A percentile compares a stretch with the other conserved stretches of the same genome.
phyloP scores from a whole-genome alignment of 257 asterid species.

The Solanum chiquidenum region DNA sequence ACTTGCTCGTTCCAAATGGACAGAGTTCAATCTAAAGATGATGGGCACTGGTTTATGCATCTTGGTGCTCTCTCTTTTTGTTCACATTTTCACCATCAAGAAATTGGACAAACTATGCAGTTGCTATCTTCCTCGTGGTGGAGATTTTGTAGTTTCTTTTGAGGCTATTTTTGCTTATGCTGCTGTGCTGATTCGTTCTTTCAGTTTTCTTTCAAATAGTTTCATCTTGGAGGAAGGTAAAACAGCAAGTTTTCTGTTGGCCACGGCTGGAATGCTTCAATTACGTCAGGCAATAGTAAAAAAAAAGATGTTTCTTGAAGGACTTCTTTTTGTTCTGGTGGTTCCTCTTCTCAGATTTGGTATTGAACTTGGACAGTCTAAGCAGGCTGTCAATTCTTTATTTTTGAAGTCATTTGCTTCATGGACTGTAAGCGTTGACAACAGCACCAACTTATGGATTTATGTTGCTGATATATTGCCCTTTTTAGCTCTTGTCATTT shows the following conservation, averaged over 20 bases:
- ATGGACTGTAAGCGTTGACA: constrained; percentile 36
- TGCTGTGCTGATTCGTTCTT: neutral
- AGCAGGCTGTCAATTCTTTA: neutral
- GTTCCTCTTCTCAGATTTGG: neutral
- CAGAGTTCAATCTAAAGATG: constrained; percentile 79
- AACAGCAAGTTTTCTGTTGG: constrained; percentile 86
- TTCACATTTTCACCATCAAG: constrained; percentile 45
- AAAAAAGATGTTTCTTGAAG: constrained; percentile 33
- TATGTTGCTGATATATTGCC: constrained; percentile 24
- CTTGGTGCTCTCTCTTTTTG: constrained; percentile 53
- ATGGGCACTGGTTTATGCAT: constrained; percentile 75
- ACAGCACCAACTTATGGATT: constrained; percentile 40
- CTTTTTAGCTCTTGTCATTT: constrained; percentile 29
- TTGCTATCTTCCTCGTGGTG: neutral
- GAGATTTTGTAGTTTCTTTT: neutral
- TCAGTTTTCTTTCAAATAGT: constrained; percentile 89
- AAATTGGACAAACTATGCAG: constrained; percentile 40
- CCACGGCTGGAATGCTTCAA: constrained; percentile 71
- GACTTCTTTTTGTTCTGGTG: neutral
- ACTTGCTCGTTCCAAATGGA: constrained; percentile 95
- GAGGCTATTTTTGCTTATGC: neutral
- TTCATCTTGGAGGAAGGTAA: constrained; percentile 94
- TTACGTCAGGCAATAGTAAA: constrained; percentile 47
- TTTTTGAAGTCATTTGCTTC: constrained; percentile 42
- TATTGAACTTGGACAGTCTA: neutral